Conservation (phyloP, 495 filamentous ascomycete genomes). For the Mytilinidion resinicola region DNA sequence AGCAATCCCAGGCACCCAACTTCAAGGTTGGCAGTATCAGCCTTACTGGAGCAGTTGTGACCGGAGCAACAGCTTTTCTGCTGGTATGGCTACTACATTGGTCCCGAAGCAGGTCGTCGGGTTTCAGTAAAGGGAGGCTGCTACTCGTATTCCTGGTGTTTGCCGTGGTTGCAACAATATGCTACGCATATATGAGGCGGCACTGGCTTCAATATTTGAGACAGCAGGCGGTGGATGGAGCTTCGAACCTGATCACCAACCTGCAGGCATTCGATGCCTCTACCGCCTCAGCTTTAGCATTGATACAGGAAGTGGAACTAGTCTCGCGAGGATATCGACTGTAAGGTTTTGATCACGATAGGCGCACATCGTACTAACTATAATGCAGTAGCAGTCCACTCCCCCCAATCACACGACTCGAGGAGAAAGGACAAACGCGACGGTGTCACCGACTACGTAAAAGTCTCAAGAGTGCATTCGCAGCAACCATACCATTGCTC, state of each 20-base stretch:
- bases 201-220: slow-evolving; percentile 82
- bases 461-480: slow-evolving; percentile 60
- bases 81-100: slow-evolving; percentile 70
- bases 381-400: slow-evolving; percentile 58
- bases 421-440: slow-evolving; percentile 64
- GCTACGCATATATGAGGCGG: slow-evolving; percentile 67
- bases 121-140: slow-evolving; percentile 49
- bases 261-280: slow-evolving; percentile 81
- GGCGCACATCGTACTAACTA: slow-evolving; percentile 8
- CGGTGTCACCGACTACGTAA: slow-evolving; percentile 74
- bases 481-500: slow-evolving; percentile 62
- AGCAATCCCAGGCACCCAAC: slow-evolving; percentile 25
- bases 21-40: slow-evolving; percentile 29
- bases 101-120: slow-evolving; percentile 46
- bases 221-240: slow-evolving; percentile 66
- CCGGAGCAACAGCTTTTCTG: slow-evolving; percentile 54
- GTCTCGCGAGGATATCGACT: slow-evolving; percentile 91
- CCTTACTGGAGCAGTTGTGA: slow-evolving; percentile 47
- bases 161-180: slow-evolving; percentile 48
- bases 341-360: slow-evolving; percentile 44
- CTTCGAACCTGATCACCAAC: slow-evolving; percentile 63
- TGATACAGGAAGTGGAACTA: slow-evolving; percentile 94
- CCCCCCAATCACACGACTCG: slow-evolving; percentile 75
- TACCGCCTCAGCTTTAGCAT: slow-evolving; percentile 68
- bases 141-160: slow-evolving; percentile 53